phyloP scores from a whole-genome alignment of 2,329 filamentous ascomycete genomes.

The Talaromyces pinophilus region DNA sequence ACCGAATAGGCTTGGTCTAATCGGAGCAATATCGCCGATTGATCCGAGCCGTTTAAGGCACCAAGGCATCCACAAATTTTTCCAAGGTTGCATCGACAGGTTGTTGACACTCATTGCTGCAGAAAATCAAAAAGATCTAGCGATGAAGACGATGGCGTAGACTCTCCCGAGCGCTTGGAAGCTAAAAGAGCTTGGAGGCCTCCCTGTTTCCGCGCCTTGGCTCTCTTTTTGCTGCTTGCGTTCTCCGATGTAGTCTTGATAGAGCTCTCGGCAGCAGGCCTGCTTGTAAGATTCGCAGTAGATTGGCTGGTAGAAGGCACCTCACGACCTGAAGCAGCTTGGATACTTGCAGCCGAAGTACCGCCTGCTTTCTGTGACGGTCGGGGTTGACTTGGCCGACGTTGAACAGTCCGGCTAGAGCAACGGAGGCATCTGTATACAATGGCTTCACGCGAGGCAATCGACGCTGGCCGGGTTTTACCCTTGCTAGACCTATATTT shows the following conservation, averaged over 20 bases:
- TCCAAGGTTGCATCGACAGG: not conserved
- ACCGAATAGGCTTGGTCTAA: constrained; percentile 23
- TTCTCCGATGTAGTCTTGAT: constrained; percentile 34
- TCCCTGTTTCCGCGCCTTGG: constrained; percentile 56
- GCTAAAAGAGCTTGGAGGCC: constrained; percentile 57
- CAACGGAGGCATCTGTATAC: constrained; percentile 44
- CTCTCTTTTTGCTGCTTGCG: constrained; percentile 57
- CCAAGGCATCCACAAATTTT: constrained; percentile 25
- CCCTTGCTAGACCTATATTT: constrained; percentile 25
- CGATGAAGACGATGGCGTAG: constrained; percentile 31
- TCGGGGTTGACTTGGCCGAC: constrained; percentile 8
- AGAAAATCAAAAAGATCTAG: constrained; percentile 59
- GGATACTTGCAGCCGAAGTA: not conserved
- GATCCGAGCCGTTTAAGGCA: constrained; percentile 26
- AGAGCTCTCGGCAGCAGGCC: constrained; percentile 20
- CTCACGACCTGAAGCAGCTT: not conserved
- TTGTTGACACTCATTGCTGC: constrained; percentile 38
- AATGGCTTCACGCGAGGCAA: constrained; percentile 29
- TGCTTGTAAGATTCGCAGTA: constrained; percentile 20
- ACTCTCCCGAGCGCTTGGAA: constrained; percentile 37
- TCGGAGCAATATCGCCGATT: constrained; percentile 26
- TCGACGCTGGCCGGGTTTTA: constrained; percentile 21
- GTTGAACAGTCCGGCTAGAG: constrained; percentile 34
- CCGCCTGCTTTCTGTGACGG: constrained; percentile 27
- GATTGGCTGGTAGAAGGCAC: constrained; percentile 21